Evolutionary conservation across 2,329 filamentous ascomycete genomes (phyloP), one percentile per base, ranked within the genome.

Genomic region (Botrytis tulipae): DNA sequence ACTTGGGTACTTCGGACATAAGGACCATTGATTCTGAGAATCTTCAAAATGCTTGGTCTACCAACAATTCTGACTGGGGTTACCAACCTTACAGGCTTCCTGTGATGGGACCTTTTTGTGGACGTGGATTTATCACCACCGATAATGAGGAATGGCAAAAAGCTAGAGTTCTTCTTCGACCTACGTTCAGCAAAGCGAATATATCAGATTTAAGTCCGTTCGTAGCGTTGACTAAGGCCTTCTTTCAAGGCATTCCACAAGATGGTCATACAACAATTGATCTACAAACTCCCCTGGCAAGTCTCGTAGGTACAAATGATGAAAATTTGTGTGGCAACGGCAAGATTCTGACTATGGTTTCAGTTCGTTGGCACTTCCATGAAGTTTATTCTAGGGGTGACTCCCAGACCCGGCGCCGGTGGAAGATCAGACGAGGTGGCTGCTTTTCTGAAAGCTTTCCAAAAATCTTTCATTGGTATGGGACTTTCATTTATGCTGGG

Each of bases 401-500:
- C 69, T 18, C 69, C 44, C 10, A 63, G 37, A 1, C 9, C 59
- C 2, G 51, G 42, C 14, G 22, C 25, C 25, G 16, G 32, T 32
- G 44, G 37, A 3, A 32, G n/a, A 37, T 16, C 22, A 9, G 40
- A n/a, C 6, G 25, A 37, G 37, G 32, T 42, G 2, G 22, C 69
- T 29, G 59, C 29, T n/a, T 71, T 71, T 22, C 29, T 71, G 8
- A 51, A 71, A 63, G 69, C 69, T 1, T 71, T 71, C n/a, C 35
- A 71, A 25, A 14, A 32, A 40, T 62, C 59, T 22, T 14, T 63
- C 9, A 62, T 71, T 46, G 57, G 69, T 3, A 71, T 71, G 69
- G 69, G 69, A 4, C 69, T 71, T 18, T 71, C 69, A 25, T 71
- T 71, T 10, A 32, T 71, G 57, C 57, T 71, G 29, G 69, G 69